Evolutionary conservation across 2,329 filamentous ascomycete species (phyloP), one percentile per base, ranked within the genome.

Genomic region (Onygena corvina): DNA sequence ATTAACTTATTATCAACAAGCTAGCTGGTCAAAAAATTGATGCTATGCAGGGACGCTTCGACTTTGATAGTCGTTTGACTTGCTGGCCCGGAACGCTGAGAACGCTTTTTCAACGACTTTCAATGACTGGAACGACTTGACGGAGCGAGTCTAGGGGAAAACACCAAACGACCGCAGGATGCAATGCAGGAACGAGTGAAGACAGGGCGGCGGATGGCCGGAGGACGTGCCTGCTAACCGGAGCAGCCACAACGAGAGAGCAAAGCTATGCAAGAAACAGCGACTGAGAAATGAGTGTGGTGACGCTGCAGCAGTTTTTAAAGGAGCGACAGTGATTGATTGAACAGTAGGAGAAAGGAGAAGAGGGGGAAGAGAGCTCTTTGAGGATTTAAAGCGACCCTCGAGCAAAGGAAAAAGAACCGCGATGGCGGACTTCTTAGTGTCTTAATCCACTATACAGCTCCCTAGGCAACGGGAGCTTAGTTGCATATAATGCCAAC

Each of bases 201-300:
- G 36, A 21, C 36, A 21, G 21, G 9, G 4, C 7, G 29, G 8
- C 29, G 29, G 8, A 31, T 31, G 29, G 29, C 29, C 8, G 29
- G n/a, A 23, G 16, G 36, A 8, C 21, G 36, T 42, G 36, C 21
- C 36, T 42, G 36, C 36, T 42, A 42, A n/a, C 36, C 36, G 36
- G 36, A 42, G 36, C 36, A 27, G 21, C 21, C 36, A 9, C 34
- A 36, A 20, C 36, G 20, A 35, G n/a, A n/a, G n/a, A n/a, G 30
- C 29, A 42, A 36, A 45, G n/a, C n/a, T 27, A 45, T 46, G 31
- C 48, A 46, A 46, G 40, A 46, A 46, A 46, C 31, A 50, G 25
- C 34, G 35, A 35, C 27, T 20, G 12, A 21, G 14, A 30, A 46
- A 46, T n/a, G 29, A 31, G 44, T 44, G 48, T 36, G 44, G 25